phyloP scores from a whole-genome alignment of 2,329 filamentous ascomycete species.

The Chaetothyriales sp. region DNA sequence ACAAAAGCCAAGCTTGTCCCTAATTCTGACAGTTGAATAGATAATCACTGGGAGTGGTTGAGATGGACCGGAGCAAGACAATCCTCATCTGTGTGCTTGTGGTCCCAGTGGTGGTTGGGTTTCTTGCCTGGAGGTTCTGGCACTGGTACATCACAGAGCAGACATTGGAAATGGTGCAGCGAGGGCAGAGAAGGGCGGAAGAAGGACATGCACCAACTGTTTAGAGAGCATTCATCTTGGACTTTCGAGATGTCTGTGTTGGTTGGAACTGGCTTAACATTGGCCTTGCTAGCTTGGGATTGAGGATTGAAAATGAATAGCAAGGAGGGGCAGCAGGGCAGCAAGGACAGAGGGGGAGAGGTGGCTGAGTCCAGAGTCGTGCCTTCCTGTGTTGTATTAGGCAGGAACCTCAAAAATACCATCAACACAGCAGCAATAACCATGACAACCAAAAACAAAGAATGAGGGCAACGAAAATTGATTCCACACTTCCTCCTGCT shows the following conservation, averaged over 20 bases:
- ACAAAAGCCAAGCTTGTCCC: neutral
- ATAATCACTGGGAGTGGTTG: neutral
- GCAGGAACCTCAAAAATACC: too few relatives aligned
- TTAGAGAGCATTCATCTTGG: neutral
- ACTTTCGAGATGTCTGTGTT: neutral
- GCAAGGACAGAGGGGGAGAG: too few relatives aligned
- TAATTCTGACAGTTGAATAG: neutral
- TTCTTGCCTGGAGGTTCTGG: constrained; percentile 15
- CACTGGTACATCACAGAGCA: constrained; percentile 11
- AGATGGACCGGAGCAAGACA: constrained; percentile 16
- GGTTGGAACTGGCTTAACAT: neutral
- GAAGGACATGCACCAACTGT: neutral
- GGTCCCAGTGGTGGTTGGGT: constrained; percentile 14
- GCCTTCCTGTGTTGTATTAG: too few relatives aligned
- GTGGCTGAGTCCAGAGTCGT: too few relatives aligned
- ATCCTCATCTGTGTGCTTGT: constrained; percentile 18
- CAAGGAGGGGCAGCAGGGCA: too few relatives aligned
- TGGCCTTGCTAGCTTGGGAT: neutral
- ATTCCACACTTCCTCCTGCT: too few relatives aligned
- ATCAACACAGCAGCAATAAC: too few relatives aligned
- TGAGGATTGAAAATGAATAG: too few relatives aligned
- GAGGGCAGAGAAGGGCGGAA: constrained; percentile 10
- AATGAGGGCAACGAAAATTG: too few relatives aligned
- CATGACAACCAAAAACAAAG: too few relatives aligned
- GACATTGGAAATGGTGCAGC: constrained; percentile 12